Evolutionary conservation across 2,329 filamentous ascomycete species (phyloP).

Genomic region (Clonostachys chloroleuca): DNA sequence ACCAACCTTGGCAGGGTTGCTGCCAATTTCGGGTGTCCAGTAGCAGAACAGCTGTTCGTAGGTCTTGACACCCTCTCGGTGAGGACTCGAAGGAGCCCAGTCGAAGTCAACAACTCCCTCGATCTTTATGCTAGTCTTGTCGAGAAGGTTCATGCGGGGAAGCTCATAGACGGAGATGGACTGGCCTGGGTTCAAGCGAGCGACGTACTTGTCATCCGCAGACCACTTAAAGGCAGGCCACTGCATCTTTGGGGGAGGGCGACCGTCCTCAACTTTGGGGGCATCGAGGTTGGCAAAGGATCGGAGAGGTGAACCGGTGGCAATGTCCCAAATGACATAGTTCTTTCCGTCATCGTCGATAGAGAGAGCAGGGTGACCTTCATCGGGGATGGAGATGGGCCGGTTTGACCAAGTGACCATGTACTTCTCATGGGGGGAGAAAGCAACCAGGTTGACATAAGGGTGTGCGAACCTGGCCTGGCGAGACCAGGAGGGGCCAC

Average conservation of each 20-base stretch:
- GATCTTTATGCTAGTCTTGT: conserved; percentile 91
- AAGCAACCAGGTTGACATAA: conserved; percentile 92
- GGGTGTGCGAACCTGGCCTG: conserved; percentile 93
- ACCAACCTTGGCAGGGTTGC: conserved; percentile 94
- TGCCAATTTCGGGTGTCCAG: conserved; percentile 98
- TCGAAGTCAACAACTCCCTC: conserved; percentile 97
- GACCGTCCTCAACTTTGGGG: conserved; percentile 53
- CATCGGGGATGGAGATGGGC: conserved; percentile 87
- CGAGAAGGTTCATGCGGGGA: conserved; percentile 82
- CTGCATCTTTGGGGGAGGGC: conserved; percentile 78
- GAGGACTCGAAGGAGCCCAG: conserved; percentile 83
- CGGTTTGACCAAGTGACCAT: conserved; percentile 95
- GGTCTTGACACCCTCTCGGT: conserved; percentile 79
- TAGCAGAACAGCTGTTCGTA: conserved; percentile 97
- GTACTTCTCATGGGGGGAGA: conserved; percentile 90
- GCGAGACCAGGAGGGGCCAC: conserved; percentile 81
- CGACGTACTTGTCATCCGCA: conserved; percentile 93
- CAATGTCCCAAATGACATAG: conserved; percentile 98
- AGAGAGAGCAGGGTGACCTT: conserved; percentile 76
- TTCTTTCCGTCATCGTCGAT: conserved; percentile 98
- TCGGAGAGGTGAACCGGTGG: conserved; percentile 81
- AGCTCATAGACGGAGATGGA: conserved; percentile 90
- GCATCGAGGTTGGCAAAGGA: conserved; percentile 91
- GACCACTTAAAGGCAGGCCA: conserved; percentile 99
- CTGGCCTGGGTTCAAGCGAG: conserved; percentile 80